A percentile compares a stretch with the other conserved stretches of the same genome.
These are phyloP conservation scores for Trichophyton equinum DNA, from an alignment of 2,329 filamentous ascomycete species.

Conservation along the genomic window DNA sequence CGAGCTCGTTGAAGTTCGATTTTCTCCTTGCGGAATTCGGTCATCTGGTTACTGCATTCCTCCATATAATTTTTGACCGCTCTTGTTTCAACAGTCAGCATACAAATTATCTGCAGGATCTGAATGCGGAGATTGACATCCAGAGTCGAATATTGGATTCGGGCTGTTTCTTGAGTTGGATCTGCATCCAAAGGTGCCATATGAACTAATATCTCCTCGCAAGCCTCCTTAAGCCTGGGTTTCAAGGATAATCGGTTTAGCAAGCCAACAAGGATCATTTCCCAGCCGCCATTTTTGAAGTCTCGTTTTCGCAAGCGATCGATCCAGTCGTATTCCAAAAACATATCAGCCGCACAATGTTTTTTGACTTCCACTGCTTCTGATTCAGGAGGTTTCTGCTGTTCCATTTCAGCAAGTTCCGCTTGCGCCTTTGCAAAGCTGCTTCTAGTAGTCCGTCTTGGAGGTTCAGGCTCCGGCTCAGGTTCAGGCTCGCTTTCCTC, in stretches of 20 bases:
- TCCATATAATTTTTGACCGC: constrained; percentile 80
- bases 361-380: constrained; percentile 23
- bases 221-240: constrained; percentile 54
- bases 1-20: constrained; percentile 79
- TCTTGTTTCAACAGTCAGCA: constrained; percentile 76
- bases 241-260: constrained; percentile 73
- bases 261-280: constrained; percentile 75
- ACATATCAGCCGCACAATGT: constrained; percentile 57
- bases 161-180: constrained; percentile 62
- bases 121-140: constrained; percentile 73
- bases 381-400: constrained; percentile 39
- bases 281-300: constrained; percentile 81
- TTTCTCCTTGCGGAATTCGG: constrained; percentile 84
- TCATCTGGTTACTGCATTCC: constrained; percentile 88
- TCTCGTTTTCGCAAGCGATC: constrained; percentile 71
- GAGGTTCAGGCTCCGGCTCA: constrained; percentile 58
- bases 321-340: constrained; percentile 67
- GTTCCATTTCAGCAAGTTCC: constrained; percentile 52
- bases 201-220: constrained; percentile 65
- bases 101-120: constrained; percentile 71
- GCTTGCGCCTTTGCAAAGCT: constrained; percentile 73
- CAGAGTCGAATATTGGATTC: constrained; percentile 57
- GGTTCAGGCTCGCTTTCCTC: constrained; percentile 48
- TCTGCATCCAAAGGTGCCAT: constrained; percentile 69
- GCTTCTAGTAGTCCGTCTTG: constrained; percentile 65